Percentiles rank a stretch among this genome's conserved stretches.
Conservation (phyloP, 306 rosid genomes). For the Begonia masoniana region DNA sequence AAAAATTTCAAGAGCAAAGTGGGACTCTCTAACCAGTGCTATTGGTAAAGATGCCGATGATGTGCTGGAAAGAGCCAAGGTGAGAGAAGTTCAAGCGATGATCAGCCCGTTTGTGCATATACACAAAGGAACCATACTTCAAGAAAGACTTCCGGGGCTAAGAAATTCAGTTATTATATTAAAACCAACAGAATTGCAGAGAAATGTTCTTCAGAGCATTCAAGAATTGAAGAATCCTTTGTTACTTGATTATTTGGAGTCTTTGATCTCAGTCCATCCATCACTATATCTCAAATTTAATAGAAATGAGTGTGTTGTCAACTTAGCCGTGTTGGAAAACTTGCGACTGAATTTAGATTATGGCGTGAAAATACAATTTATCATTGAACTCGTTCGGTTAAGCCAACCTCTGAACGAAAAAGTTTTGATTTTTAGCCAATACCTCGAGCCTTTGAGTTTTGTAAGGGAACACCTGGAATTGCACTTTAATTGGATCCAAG, state of each 20-base stretch:
- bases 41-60: constrained; percentile 11
- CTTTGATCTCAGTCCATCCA: constrained; percentile 47
- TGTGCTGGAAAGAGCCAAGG: constrained; percentile 5
- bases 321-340: constrained; percentile 4
- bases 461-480: constrained; percentile 19
- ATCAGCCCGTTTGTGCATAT: constrained; percentile 43
- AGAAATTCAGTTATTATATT: constrained; percentile 17
- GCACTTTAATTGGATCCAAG: constrained; percentile 35
- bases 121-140: constrained; percentile 32
- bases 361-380: constrained; percentile 38
- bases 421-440: constrained; percentile 58
- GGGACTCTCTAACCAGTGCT: constrained; percentile 21
- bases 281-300: constrained; percentile 12
- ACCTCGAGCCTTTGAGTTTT: constrained; percentile 25
- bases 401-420: constrained; percentile 31
- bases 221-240: constrained; percentile 1
- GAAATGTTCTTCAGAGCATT: background rate
- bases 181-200: constrained; percentile 17
- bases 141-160: constrained; percentile 48
- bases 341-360: constrained; percentile 16
- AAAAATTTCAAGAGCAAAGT: constrained; percentile 9
- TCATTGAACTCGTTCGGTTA: constrained; percentile 35
- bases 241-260: constrained; percentile 20
- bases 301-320: background rate
- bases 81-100: constrained; percentile 12